Evolutionary conservation across 2,329 filamentous ascomycete species (phyloP).

Genomic region (Didymella pinodella): DNA sequence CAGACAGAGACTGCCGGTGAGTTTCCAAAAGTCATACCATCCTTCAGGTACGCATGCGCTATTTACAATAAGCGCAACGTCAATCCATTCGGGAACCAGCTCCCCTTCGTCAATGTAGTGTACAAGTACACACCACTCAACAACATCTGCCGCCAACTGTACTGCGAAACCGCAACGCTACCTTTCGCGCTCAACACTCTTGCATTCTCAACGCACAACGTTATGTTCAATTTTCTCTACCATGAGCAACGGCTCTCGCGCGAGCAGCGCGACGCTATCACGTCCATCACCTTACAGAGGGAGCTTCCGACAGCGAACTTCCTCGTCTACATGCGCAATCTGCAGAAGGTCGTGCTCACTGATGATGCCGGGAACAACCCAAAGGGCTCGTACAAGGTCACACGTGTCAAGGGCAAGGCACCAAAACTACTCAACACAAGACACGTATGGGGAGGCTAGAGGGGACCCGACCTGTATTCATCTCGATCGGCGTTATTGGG

Average conservation of each 20-base stretch:
- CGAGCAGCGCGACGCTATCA: slow-evolving; percentile 34
- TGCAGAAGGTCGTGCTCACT: slow-evolving; percentile 32
- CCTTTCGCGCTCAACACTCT: slow-evolving; percentile 38
- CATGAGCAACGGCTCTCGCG: slow-evolving; percentile 32
- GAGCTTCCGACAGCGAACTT: slow-evolving; percentile 28
- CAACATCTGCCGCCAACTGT: slow-evolving; percentile 40
- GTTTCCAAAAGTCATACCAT: slow-evolving; percentile 12
- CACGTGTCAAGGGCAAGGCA: slow-evolving; percentile 25
- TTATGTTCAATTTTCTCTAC: slow-evolving; percentile 42
- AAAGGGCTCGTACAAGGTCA: slow-evolving; percentile 30
- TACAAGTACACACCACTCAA: slow-evolving; percentile 34
- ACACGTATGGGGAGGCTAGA: slow-evolving; percentile 21
- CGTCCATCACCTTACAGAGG: slow-evolving; percentile 27
- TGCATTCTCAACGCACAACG: slow-evolving; percentile 31
- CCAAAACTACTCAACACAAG: slow-evolving; percentile 25
- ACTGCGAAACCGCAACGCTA: slow-evolving; percentile 38
- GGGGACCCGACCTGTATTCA: not conserved
- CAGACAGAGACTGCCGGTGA: not conserved
- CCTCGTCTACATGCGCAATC: slow-evolving; percentile 29
- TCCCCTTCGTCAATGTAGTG: slow-evolving; percentile 10
- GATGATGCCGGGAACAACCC: slow-evolving; percentile 1
- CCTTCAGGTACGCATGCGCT: slow-evolving; percentile 36
- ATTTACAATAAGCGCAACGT: slow-evolving; percentile 24
- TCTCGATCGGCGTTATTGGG: slow-evolving; percentile 6
- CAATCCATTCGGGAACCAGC: slow-evolving; percentile 20